Evolutionary conservation across 176 grass and related monocot genomes (phyloP).

Genomic region (Triticum dicoccoides): DNA sequence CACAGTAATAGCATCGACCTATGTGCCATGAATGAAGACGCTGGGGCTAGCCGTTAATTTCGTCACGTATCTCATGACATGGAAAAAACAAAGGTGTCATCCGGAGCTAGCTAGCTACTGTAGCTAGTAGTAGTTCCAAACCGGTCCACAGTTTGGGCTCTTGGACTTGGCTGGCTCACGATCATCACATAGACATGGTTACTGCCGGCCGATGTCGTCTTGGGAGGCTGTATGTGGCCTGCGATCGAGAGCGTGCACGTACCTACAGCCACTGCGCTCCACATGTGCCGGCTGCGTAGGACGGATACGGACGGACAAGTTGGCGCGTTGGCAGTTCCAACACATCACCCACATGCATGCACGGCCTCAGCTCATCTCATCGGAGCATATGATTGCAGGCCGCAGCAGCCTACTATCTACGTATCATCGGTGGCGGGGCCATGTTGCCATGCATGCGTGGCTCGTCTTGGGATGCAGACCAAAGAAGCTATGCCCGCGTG

Average conservation of each 20-base stretch:
- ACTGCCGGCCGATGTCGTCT: background rate
- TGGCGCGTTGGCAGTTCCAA: background rate
- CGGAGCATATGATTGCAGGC: background rate
- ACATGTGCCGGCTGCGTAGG: background rate
- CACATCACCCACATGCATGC: slow-evolving; percentile 16
- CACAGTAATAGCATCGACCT: slow-evolving; percentile 9
- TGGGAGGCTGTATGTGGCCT: background rate
- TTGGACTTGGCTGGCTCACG: background rate
- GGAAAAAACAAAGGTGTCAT: background rate
- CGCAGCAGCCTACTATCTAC: background rate
- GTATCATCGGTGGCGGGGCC: background rate
- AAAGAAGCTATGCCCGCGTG: slow-evolving; percentile 5
- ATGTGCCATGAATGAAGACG: background rate
- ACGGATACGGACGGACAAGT: background rate
- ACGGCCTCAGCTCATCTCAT: background rate
- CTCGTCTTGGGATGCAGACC: background rate
- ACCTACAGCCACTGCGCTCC: slow-evolving; percentile 21
- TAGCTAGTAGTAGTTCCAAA: background rate
- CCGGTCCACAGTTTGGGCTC: slow-evolving; percentile 24
- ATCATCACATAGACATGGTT: slow-evolving; percentile 15
- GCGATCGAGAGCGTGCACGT: background rate
- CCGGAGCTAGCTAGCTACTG: background rate
- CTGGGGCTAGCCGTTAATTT: background rate
- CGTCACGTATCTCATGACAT: background rate
- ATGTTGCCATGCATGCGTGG: background rate